These are phyloP conservation scores for Croton setiger DNA, from an alignment of 441 rosid species.

Conservation along the genomic window DNA sequence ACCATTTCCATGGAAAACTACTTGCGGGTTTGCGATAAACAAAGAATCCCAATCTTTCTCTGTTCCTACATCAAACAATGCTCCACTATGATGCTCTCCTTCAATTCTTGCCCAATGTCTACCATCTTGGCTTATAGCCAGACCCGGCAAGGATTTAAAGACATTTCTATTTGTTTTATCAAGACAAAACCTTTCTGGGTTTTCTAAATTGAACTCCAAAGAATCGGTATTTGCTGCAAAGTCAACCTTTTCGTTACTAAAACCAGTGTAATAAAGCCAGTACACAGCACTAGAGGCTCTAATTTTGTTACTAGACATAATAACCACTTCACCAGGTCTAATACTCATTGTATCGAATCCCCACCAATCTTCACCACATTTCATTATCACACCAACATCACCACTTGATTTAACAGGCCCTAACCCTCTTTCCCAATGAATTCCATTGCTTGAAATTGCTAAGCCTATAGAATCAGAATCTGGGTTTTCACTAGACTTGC, in stretches of 20 bases:
- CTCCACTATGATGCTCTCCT: conserved; percentile 83
- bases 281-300: conserved; percentile 60
- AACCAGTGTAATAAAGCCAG: conserved; percentile 77
- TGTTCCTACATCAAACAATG: conserved; percentile 68
- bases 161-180: conserved; percentile 24
- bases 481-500: conserved; percentile 35
- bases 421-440: conserved; percentile 68
- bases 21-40: conserved; percentile 57
- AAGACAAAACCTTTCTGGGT: conserved; percentile 42
- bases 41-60: conserved; percentile 75
- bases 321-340: conserved; percentile 60
- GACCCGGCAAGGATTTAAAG: conserved; percentile 59
- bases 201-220: conserved; percentile 26
- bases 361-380: conserved; percentile 70
- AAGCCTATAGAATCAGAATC: conserved; percentile 54
- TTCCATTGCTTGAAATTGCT: conserved; percentile 73
- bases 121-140: conserved; percentile 83
- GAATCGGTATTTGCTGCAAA: conserved; percentile 25
- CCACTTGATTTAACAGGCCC: conserved; percentile 34
- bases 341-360: conserved; percentile 63
- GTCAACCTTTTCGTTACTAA: conserved; percentile 42
- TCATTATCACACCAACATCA: conserved; percentile 69
- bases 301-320: conserved; percentile 64
- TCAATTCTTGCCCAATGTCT: conserved; percentile 90
- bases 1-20: conserved; percentile 55